These are phyloP conservation scores for Lichtheimia ramosa DNA, from an alignment of 371 early-diverging fungal genomes.

Conservation along the genomic window DNA sequence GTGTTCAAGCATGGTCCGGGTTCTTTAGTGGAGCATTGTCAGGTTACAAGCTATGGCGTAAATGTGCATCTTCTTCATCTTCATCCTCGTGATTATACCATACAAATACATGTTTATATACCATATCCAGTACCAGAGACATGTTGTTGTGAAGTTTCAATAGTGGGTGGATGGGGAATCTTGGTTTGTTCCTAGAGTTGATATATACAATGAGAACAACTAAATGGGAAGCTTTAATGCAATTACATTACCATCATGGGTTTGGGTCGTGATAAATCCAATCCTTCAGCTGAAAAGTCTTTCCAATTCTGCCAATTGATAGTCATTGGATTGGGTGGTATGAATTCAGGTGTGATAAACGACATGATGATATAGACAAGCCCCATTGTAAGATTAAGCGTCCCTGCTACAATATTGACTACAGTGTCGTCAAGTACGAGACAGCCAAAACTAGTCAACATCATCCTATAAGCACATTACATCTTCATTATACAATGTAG, in stretches of 20 bases:
- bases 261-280: conserved; percentile 32
- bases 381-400: conserved; percentile 32
- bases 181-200: not conserved
- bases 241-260: not conserved
- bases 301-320: conserved; percentile 50
- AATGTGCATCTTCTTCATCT: conserved; percentile 24
- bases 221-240: no score
- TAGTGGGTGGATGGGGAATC: not conserved
- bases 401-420: conserved; percentile 38
- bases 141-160: not conserved
- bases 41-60: conserved; percentile 66
- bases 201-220: not conserved
- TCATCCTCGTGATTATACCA: not conserved
- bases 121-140: no score
- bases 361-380: conserved; percentile 40
- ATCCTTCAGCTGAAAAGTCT: conserved; percentile 43
- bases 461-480: not conserved
- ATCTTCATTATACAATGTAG: not conserved
- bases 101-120: not conserved
- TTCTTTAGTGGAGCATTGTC: conserved; percentile 67
- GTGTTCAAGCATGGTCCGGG: conserved; percentile 74
- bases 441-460: conserved; percentile 37
- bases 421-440: conserved; percentile 29
- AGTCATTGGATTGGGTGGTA: conserved; percentile 35
- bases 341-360: conserved; percentile 29